These are phyloP conservation scores for Phytophthora colocasiae DNA, from an alignment of 352 stramenopile genomes.

Conservation along the genomic window DNA sequence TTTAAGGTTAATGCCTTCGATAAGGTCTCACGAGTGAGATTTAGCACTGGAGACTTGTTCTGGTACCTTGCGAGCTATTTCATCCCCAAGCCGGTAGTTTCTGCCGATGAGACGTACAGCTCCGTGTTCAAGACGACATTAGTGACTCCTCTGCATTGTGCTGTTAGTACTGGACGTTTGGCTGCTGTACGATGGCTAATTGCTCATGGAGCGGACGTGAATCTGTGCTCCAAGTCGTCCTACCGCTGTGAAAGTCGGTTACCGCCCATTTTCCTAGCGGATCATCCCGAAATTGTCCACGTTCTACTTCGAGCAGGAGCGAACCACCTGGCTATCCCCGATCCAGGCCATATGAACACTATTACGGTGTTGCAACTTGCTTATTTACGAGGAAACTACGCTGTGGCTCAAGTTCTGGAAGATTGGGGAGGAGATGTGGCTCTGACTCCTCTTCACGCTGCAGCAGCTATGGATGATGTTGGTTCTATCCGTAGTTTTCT, in stretches of 20 bases:
- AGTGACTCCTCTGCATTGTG: conserved; percentile 80
- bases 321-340: conserved; percentile 82
- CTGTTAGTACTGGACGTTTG: conserved; percentile 75
- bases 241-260: conserved; percentile 69
- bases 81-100: conserved; percentile 73
- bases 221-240: conserved; percentile 79
- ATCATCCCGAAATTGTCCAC: conserved; percentile 83
- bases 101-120: conserved; percentile 66
- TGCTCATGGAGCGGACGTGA: conserved; percentile 75
- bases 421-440: conserved; percentile 86
- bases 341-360: conserved; percentile 87
- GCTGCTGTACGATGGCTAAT: conserved; percentile 81
- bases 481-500: conserved; percentile 62
- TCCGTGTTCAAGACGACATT: conserved; percentile 79
- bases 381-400: conserved; percentile 84
- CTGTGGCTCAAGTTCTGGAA: conserved; percentile 78
- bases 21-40: conserved; percentile 82
- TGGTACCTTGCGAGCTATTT: conserved; percentile 83
- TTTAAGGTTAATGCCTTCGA: conserved; percentile 82
- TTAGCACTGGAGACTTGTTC: conserved; percentile 83
- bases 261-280: conserved; percentile 82
- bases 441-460: conserved; percentile 79
- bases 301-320: conserved; percentile 68
- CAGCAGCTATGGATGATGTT: conserved; percentile 77
- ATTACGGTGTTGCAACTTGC: conserved; percentile 84